Percentiles rank a stretch among this genome's conserved stretches.
Conservation (phyloP, 179 eudicot genomes). For the Pouteria campechiana region DNA sequence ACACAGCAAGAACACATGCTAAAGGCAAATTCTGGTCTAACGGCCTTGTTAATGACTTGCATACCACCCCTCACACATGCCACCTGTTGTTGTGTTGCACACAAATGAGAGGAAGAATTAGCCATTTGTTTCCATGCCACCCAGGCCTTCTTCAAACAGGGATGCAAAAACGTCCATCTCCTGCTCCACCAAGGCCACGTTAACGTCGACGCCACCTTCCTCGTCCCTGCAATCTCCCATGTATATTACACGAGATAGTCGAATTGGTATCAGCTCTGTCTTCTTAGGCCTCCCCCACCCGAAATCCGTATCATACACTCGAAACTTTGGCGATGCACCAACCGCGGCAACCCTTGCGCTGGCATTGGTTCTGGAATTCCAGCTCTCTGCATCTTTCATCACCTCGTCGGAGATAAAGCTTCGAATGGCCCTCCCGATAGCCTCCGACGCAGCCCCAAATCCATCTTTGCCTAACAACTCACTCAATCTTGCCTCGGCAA, state of each 20-base stretch:
- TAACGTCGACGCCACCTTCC: conserved; percentile 24
- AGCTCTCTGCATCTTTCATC: conserved; percentile 1
- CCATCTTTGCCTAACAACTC: conserved; percentile 6
- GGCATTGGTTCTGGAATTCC: no score
- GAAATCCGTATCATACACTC: conserved; percentile 13
- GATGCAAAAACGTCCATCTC: conserved; percentile 15
- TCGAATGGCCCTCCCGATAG: conserved; percentile 7
- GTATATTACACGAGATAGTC: conserved; percentile 4
- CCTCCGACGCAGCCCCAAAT: conserved; percentile 4
- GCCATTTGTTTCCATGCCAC: no score
- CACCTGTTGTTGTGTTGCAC: no score
- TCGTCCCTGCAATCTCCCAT: conserved; percentile 14
- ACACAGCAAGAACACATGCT: no score
- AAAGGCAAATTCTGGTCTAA: no score
- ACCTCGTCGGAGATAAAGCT: background rate
- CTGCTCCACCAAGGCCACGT: conserved; percentile 6
- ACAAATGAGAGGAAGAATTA: no score
- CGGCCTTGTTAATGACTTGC: no score
- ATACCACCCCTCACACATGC: no score
- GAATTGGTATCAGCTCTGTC: conserved; percentile 10
- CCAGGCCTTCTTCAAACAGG: conserved; percentile 10
- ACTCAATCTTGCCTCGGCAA: background rate
- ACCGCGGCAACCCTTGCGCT: no score
- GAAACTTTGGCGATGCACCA: conserved; percentile 14
- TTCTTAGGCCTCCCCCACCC: conserved; percentile 34